These are phyloP conservation scores for Populus tomentosa DNA, from an alignment of 441 rosid species.

Conservation along the genomic window DNA sequence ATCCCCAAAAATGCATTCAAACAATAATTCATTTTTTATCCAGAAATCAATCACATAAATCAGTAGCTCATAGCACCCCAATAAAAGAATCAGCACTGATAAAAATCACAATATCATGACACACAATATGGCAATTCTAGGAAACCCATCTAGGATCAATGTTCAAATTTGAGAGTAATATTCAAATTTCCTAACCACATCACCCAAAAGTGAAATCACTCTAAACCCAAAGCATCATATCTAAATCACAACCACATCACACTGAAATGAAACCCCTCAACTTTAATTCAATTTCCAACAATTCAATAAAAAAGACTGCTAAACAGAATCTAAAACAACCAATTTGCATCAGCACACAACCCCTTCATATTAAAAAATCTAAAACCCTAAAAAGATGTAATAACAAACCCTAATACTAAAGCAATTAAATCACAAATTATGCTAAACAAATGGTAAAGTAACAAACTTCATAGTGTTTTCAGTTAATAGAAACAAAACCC, in stretches of 20 bases:
- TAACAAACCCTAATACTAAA: slow-evolving; percentile 11
- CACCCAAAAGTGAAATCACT: neutral
- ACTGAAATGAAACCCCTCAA: neutral
- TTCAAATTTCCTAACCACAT: neutral
- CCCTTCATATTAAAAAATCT: neutral
- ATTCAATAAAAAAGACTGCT: no score
- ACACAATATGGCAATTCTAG: neutral
- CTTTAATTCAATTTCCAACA: no score
- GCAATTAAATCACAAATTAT: neutral
- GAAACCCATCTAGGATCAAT: neutral
- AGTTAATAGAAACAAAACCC: neutral
- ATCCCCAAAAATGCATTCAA: neutral
- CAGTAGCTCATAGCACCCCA: neutral
- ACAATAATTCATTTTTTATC: no score
- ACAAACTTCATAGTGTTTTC: neutral
- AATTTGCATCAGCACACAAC: slow-evolving; percentile 10
- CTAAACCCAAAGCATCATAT: neutral
- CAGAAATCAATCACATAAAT: neutral
- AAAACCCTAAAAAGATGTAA: no score
- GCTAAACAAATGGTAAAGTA: neutral
- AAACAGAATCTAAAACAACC: neutral
- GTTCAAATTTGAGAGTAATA: neutral
- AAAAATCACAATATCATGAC: neutral
- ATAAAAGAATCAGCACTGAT: neutral
- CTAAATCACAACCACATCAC: neutral